Evolutionary conservation across 495 filamentous ascomycete species (phyloP), one percentile per base, ranked within the genome.

Genomic region (Haplographium delicatum): DNA sequence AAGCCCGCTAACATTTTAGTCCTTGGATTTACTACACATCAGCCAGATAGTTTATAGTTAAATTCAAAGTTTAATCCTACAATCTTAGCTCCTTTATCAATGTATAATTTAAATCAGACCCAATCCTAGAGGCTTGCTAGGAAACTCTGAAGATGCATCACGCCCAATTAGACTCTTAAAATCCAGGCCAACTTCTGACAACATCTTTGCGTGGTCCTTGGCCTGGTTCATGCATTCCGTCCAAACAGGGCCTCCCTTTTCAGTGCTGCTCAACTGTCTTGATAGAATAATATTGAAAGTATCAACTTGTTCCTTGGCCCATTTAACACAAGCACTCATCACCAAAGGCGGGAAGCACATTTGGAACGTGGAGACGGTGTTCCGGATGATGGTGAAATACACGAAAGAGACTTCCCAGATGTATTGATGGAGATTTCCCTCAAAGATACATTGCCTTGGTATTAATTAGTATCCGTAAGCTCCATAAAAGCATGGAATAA

Each of bases 341-440:
- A 93, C 86, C 18, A 80, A 68, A 18, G 85, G 74, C 3, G 91
- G 86, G 64, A 97, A 99, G 62, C 89, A 95, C 53, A 81, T 75
- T 62, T 95, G 88, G 63, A 91, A 96, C 59, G 86, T 88, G 61
- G 74, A 78, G 53, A 95, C 82, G 5, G 91, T 96, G 64, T 96
- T 95, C 45, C 83, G 81, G 64, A 96, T 94, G 55, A 96, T 78
- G 23, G 83, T 86, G 72, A 99, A 99, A 66, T 95, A 95, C 44
- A 96, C 90, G 54, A 86, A 95, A 3, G 93, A 91, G n/a, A 99
- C 77, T 63, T 95, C 86, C 71, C 86, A 95, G 60, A 97, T 90
- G 67, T 99, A 96, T 7, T 87, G 78, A 13, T 84, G 86, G 5
- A 97, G 79, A 59, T 95, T 83, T 27, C 93, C 93, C 65, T 95